Evolutionary conservation across 169 alveolate species (phyloP), one percentile per base, ranked within the genome.

Genomic region (Plasmodium relictum): DNA sequence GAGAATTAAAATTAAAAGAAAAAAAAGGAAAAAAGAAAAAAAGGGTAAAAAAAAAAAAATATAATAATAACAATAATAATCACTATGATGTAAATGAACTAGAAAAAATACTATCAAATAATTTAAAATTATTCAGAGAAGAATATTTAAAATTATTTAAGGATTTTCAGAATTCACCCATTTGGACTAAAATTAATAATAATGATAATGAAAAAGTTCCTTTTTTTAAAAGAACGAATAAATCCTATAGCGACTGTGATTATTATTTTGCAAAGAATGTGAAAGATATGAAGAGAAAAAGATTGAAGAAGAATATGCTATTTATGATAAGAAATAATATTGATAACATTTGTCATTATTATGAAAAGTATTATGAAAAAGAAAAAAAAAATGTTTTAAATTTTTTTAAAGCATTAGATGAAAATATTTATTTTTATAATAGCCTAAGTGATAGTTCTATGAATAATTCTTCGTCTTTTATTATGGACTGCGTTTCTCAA

Each of bases 401-500:
- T 16, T 83, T 83, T 31, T 52, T 83, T 16, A 83, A 70, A 83
- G 61, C 31, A 26, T 63, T 83, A 45, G 91, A 83, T 83, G 91
- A 54, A 69, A 59, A 83, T 83, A 31, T 83, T 2, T 48, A 61
- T 24, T 50, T 70, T n/a, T 56, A 83, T 56, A 62, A 26, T 7
- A 68, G 31, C 52, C 52, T 83, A 59, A 83, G 91, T 83, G 91
- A 83, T 45, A 22, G 45, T 31, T 26, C 58, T 48, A 6, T 50
- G 18, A 16, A 42, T 66, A 6, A 10, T 18, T 14, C 22, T 42
- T 39, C 74, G n/a, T 42, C 41, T 18, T 6, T 8, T 41, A 58
- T 16, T 69, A 2, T 24, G n/a, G 0, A 41, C 14, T 61, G 20
- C 16, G 6, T 4, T 1, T 52, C 42, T 72, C 22, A 12, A 20